Evolutionary conservation across 1,284 basidiomycete species (phyloP).

Genomic region (Pulveroboletus sp.): DNA sequence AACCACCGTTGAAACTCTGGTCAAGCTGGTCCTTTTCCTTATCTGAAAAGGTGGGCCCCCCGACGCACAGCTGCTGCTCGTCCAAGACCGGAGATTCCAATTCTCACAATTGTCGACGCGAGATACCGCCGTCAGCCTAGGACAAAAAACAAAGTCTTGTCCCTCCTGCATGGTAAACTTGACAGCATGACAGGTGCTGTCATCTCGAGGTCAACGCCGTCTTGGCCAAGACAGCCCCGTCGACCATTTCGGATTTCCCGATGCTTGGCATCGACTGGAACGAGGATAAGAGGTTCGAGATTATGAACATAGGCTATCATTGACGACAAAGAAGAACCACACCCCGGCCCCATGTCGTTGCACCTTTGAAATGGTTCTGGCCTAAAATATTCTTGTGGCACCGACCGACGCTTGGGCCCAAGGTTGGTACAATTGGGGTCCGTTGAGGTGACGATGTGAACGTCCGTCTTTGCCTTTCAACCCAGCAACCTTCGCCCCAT

Average conservation of each 20-base stretch:
- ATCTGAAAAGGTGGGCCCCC: not conserved
- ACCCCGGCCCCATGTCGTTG: not conserved
- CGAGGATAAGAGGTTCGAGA: too few species aligned
- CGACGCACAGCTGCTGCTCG: not conserved
- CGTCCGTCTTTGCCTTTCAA: not conserved
- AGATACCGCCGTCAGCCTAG: too few species aligned
- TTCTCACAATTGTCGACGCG: conserved; percentile 1
- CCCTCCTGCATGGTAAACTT: not conserved
- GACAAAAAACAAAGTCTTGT: too few species aligned
- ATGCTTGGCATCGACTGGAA: not conserved
- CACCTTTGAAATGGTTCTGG: not conserved
- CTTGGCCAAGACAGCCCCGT: not conserved
- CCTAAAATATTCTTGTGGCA: too few species aligned
- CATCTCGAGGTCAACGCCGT: not conserved
- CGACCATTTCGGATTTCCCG: not conserved
- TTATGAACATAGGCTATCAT: not conserved
- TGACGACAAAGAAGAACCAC: not conserved
- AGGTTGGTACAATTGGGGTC: not conserved
- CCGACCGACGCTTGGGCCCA: not conserved
- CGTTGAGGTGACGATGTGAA: not conserved
- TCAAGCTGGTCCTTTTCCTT: not conserved
- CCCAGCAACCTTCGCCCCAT: not conserved
- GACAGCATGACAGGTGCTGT: conserved; percentile 11
- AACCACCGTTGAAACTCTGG: not conserved
- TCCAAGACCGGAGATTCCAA: not conserved